Percentiles rank a stretch among this genome's conserved stretches.
These are phyloP conservation scores for Trametes punicea DNA, from an alignment of 768 basidiomycete genomes.

Conservation along the genomic window DNA sequence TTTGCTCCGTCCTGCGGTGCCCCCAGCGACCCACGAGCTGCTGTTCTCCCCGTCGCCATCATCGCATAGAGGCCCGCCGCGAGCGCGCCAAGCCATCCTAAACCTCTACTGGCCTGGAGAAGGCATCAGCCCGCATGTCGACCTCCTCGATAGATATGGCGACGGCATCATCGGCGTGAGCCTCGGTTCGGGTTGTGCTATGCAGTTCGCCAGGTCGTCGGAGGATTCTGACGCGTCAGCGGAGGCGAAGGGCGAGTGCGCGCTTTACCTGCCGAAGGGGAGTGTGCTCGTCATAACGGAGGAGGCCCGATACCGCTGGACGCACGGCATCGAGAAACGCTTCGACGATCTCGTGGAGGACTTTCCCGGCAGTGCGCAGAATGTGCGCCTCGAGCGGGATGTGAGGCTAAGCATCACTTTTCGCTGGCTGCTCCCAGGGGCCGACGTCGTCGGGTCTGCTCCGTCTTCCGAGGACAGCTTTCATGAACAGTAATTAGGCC, in stretches of 20 bases:
- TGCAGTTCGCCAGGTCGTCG: constrained; percentile 55
- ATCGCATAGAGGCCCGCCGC: constrained; percentile 30
- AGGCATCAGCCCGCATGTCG: constrained; percentile 87
- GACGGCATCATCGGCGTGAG: constrained; percentile 91
- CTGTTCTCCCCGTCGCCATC: constrained; percentile 51
- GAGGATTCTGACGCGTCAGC: background rate
- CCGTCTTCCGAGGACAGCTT: background rate
- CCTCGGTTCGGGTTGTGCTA: constrained; percentile 73
- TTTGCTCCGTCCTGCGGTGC: constrained; percentile 49
- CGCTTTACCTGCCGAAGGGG: constrained; percentile 71
- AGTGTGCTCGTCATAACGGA: constrained; percentile 76
- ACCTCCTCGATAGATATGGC: constrained; percentile 77
- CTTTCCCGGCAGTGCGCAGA: constrained; percentile 14
- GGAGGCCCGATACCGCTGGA: constrained; percentile 83
- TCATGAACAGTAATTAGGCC: background rate
- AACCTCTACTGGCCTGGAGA: constrained; percentile 89
- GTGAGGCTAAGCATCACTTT: constrained; percentile 79
- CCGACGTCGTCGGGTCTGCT: constrained; percentile 57
- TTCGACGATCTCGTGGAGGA: constrained; percentile 56
- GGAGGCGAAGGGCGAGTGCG: constrained; percentile 27
- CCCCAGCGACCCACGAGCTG: constrained; percentile 46
- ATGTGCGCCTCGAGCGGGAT: constrained; percentile 47
- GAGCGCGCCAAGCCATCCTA: constrained; percentile 80
- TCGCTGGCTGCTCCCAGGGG: constrained; percentile 82
- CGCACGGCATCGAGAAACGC: constrained; percentile 77